These are phyloP conservation scores for Taxawa tesnikishii DNA, from an alignment of 2,329 filamentous ascomycete species.

Conservation along the genomic window DNA sequence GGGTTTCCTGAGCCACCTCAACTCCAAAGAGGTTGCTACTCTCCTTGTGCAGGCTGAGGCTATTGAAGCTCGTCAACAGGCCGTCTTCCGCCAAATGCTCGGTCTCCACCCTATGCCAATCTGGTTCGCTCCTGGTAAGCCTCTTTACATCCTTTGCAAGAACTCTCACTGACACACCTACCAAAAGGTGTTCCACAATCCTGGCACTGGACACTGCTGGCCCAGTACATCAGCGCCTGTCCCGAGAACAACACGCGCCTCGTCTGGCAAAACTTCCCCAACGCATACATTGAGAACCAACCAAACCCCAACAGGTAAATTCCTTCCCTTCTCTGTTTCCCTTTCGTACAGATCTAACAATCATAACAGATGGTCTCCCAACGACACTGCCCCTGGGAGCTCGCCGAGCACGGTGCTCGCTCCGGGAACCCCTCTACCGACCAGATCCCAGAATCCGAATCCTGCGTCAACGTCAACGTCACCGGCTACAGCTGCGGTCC, in stretches of 20 bases:
- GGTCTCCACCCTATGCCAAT: conserved; percentile 75
- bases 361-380: no score
- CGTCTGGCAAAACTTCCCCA: conserved; percentile 75
- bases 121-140: conserved; percentile 70
- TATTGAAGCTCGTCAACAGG: conserved; percentile 68
- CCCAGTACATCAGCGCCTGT: conserved; percentile 69
- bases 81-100: conserved; percentile 76
- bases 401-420: conserved; percentile 44
- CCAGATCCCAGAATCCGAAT: conserved; percentile 31
- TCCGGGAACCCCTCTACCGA: conserved; percentile 42
- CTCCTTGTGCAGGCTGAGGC: conserved; percentile 68
- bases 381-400: conserved; percentile 51
- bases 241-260: conserved; percentile 60
- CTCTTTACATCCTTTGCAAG: no score
- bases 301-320: conserved; percentile 60
- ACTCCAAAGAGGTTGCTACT: conserved; percentile 61
- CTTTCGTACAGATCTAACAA: no score
- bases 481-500: conserved; percentile 48
- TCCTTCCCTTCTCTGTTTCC: no score
- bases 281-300: conserved; percentile 59
- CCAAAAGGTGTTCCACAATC: conserved; percentile 74
- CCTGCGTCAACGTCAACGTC: conserved; percentile 46
- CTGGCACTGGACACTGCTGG: conserved; percentile 72
- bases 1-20: conserved; percentile 66
- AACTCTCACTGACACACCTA: no score